phyloP scores from a whole-genome alignment of 257 asterid species.

The Solanum arcanum region DNA sequence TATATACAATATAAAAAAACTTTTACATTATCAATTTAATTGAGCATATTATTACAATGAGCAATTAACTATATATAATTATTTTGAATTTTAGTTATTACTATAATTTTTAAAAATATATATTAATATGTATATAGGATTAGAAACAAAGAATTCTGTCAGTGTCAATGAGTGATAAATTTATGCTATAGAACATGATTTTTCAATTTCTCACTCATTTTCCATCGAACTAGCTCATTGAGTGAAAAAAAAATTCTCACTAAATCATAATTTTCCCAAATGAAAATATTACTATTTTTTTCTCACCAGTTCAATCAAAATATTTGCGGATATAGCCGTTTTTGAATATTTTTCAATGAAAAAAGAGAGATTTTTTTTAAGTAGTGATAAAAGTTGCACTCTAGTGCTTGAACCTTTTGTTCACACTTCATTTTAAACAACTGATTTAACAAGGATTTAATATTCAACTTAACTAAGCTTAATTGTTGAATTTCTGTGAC shows the following conservation, averaged over 20 bases:
- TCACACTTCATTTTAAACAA: background rate
- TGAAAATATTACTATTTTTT: too few species aligned
- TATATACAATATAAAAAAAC: background rate
- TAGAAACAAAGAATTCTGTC: too few species aligned
- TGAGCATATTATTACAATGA: background rate
- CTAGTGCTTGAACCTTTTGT: background rate
- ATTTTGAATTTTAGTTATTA: background rate
- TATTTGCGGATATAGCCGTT: fast-evolving
- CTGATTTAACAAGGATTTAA: background rate
- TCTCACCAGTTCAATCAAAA: background rate
- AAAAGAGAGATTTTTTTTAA: too few species aligned
- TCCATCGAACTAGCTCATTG: fast-evolving
- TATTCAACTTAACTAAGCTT: background rate
- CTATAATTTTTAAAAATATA: background rate
- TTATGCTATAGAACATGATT: too few species aligned
- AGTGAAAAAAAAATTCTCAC: background rate
- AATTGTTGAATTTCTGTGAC: background rate
- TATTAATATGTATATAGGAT: background rate
- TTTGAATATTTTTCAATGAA: too few species aligned
- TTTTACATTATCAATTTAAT: too few species aligned
- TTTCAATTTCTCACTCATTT: background rate
- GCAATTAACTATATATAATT: background rate
- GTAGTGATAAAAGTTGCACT: background rate
- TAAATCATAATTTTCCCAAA: too few species aligned
- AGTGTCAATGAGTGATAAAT: too few species aligned